phyloP scores from a whole-genome alignment of 495 filamentous ascomycete genomes.

The Penicillium paxilli region DNA sequence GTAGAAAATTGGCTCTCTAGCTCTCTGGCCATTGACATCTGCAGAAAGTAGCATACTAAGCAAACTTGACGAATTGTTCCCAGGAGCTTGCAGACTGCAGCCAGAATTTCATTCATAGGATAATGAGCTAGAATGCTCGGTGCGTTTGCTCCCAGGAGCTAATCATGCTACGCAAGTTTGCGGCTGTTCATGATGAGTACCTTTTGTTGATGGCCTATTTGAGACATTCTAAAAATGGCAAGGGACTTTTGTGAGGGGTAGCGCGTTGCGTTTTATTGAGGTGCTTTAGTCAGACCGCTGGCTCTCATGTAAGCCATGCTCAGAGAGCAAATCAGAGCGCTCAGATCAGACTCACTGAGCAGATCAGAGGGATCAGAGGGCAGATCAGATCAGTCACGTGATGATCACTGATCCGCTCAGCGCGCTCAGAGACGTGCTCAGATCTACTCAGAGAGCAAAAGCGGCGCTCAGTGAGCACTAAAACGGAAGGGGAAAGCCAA shows the following conservation, averaged over 20 bases:
- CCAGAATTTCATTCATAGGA: not conserved
- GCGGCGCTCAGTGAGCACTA: conserved; percentile 5
- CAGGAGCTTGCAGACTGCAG: not conserved
- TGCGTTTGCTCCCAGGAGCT: not conserved
- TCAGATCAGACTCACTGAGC: conserved; percentile 3
- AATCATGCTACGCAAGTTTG: not conserved
- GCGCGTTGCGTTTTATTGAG: conserved; percentile 6
- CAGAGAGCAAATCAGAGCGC: conserved; percentile 7
- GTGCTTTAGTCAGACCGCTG: conserved; percentile 3
- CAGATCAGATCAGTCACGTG: not conserved
- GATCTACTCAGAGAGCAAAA: not conserved
- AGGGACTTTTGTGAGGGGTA: not conserved
- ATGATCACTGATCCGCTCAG: not conserved
- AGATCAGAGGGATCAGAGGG: not conserved
- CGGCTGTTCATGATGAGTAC: not conserved
- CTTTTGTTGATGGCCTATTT: not conserved
- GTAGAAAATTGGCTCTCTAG: not conserved
- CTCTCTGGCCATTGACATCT: not conserved
- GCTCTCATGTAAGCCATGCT: conserved; percentile 9
- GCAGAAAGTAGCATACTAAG: not conserved
- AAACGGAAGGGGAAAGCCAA: conserved; percentile 6
- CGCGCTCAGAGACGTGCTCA: not conserved
- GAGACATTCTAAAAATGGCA: not conserved
- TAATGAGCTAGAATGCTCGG: not conserved
- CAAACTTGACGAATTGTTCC: not conserved